phyloP scores from a whole-genome alignment of 169 alveolate species.

The Plasmodium vivax region DNA sequence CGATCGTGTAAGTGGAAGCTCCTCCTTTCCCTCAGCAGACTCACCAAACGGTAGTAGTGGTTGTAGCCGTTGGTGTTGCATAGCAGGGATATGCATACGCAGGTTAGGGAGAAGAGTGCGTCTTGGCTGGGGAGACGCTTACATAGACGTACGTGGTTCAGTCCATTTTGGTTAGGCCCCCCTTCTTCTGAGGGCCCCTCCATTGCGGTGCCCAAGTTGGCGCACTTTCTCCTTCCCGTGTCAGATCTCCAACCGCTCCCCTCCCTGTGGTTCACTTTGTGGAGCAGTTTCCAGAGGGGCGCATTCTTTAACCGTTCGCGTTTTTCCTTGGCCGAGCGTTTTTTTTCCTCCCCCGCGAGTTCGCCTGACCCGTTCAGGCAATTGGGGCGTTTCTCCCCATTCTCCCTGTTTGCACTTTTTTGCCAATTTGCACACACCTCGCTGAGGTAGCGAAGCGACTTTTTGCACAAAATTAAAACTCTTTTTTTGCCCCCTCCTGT shows the following conservation, averaged over 20 bases:
- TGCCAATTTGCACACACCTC: constrained; percentile 2
- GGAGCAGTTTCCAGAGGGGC: not conserved
- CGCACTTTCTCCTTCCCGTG: not conserved
- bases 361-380: not conserved
- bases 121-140: not conserved
- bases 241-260: not conserved
- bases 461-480: constrained; percentile 28
- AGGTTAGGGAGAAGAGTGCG: constrained; percentile 11
- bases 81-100: constrained; percentile 36
- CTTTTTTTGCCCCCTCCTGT: not conserved
- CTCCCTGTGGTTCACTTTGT: not conserved
- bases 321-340: not conserved
- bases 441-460: constrained; percentile 19
- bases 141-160: not conserved
- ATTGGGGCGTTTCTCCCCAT: not conserved
- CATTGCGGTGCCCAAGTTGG: too few species aligned
- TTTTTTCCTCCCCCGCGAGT: not conserved
- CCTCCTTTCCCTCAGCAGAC: not conserved
- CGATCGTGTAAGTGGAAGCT: not conserved
- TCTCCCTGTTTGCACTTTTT: not conserved
- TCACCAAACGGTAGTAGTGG: constrained; percentile 8
- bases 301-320: not conserved
- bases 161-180: not conserved
- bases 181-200: not conserved
- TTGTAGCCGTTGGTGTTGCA: constrained; percentile 46